Evolutionary conservation across 495 filamentous ascomycete genomes (phyloP).

Genomic region (Diplogelasinospora grovesii): DNA sequence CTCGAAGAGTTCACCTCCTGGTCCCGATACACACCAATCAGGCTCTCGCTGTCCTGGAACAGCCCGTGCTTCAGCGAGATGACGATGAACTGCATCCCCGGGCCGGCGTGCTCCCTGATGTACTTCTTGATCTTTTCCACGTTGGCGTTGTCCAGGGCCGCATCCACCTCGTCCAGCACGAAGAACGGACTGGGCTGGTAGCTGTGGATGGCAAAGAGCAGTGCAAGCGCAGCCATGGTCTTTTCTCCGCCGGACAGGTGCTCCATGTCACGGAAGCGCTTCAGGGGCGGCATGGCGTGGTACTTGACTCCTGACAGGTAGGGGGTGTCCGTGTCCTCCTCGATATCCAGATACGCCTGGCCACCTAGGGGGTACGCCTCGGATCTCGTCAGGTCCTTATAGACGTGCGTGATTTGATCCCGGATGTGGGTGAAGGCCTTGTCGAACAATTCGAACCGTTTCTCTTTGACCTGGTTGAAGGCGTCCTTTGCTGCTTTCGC

Average conservation of each 20-base stretch:
- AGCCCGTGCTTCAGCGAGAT: constrained; percentile 90
- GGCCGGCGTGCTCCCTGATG: constrained; percentile 85
- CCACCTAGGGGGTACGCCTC: constrained; percentile 82
- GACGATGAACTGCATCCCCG: constrained; percentile 98
- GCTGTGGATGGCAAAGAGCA: constrained; percentile 92
- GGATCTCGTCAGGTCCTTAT: constrained; percentile 87
- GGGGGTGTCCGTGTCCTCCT: constrained; percentile 75
- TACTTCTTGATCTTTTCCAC: constrained; percentile 93
- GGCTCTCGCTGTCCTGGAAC: constrained; percentile 87
- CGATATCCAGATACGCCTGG: constrained; percentile 90
- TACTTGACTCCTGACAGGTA: constrained; percentile 95
- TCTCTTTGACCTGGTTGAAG: constrained; percentile 73
- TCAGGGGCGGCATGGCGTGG: constrained; percentile 96
- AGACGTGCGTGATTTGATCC: constrained; percentile 87
- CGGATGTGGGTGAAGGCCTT: constrained; percentile 92
- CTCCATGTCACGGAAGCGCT: constrained; percentile 99
- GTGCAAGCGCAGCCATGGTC: constrained; percentile 93
- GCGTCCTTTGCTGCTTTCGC: constrained; percentile 71
- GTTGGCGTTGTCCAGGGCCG: constrained; percentile 93
- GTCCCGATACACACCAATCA: constrained; percentile 93
- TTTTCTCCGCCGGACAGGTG: constrained; percentile 96
- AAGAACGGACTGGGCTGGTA: constrained; percentile 96
- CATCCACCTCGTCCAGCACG: constrained; percentile 97
- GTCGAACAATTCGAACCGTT: constrained; percentile 86
- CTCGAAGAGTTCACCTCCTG: constrained; percentile 85